Evolutionary conservation across 495 filamentous ascomycete genomes (phyloP).

Genomic region (Apodospora peruviana): DNA sequence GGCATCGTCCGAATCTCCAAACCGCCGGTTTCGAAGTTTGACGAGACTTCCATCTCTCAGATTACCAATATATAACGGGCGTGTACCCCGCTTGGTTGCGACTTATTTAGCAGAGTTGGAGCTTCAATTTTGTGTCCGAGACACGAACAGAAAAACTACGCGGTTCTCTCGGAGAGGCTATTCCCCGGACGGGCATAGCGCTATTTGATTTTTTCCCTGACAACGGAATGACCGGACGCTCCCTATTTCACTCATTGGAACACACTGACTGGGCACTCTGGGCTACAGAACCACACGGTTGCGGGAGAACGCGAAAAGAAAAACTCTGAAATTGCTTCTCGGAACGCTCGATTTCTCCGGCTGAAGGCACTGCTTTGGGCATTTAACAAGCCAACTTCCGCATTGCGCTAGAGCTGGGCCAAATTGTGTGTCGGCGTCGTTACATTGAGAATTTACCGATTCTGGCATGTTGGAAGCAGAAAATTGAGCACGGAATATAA

Average conservation of each 20-base stretch:
- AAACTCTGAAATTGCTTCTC: not conserved
- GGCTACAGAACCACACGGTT: too few species aligned
- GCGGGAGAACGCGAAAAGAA: not conserved
- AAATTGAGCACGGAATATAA: slow-evolving; percentile 4
- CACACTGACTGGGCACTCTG: too few species aligned
- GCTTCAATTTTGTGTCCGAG: not conserved
- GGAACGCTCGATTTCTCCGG: too few species aligned
- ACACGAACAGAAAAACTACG: not conserved
- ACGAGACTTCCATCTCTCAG: too few species aligned
- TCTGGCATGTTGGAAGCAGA: not conserved
- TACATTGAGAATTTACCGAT: not conserved
- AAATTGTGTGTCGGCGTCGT: not conserved
- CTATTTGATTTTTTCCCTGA: slow-evolving; percentile 1
- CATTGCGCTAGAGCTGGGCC: not conserved
- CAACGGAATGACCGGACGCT: not conserved
- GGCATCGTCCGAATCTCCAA: not conserved
- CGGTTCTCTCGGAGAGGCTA: not conserved
- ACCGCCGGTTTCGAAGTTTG: too few species aligned
- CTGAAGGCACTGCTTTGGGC: not conserved
- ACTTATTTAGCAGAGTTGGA: not conserved
- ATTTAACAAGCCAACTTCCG: not conserved
- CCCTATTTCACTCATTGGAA: not conserved
- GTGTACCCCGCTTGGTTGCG: not conserved
- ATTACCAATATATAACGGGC: not conserved
- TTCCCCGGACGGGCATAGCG: slow-evolving; percentile 2